Base-by-base conservation (phyloP, 371 early-diverging fungal genomes). In the Globomyces sp. region DNA sequence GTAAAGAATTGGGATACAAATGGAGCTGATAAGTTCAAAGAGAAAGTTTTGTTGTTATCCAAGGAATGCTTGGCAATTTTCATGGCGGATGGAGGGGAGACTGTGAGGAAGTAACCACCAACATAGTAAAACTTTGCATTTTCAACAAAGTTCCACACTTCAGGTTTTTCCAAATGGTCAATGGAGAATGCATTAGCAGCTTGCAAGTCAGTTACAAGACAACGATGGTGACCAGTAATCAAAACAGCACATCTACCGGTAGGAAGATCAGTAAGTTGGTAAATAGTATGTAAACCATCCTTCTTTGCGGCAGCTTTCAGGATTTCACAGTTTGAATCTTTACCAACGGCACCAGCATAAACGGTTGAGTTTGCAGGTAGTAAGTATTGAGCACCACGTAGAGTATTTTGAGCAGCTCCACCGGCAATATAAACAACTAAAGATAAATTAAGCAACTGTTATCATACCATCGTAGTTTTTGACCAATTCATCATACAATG, bases 231-330 rank as follows among this genome's bases (percentile, higher is more conserved):
- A 68, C 91, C 94, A 70, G 93, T 94, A 79, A 98, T 90, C 74
- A 95, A 80, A 58, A 92, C 92, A 71, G 91, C 98, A 77, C 98
- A 98, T 65, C 89, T 89, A 63, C 98, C 98, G 37, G 98, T 98
- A 59, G 94, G 91, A 68, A 84, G 74, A 52, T 84, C 81, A 73
- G 82, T 80, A 49, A 90, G 84, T 77, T 86, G 82, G 84, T 98
- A 98, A 76, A 89, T 84, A 73, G 92, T 89, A 64, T 85, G 77
- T 58, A 98, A 81, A 67, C 95, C 95, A 71, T 95, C 96, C 65
- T 81, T 85, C 13, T 76, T 80, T 42, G 98, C 96, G 60, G 91
- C 93, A 0, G 71, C 75, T 67, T 85, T 77, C 72, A 97, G 85
- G 64, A 78, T 76, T 13, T 86, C 79, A 43, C 88, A 91, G 74